Base-by-base conservation (phyloP, 306 rosid species). In the Cyamopsis tetragonoloba region DNA sequence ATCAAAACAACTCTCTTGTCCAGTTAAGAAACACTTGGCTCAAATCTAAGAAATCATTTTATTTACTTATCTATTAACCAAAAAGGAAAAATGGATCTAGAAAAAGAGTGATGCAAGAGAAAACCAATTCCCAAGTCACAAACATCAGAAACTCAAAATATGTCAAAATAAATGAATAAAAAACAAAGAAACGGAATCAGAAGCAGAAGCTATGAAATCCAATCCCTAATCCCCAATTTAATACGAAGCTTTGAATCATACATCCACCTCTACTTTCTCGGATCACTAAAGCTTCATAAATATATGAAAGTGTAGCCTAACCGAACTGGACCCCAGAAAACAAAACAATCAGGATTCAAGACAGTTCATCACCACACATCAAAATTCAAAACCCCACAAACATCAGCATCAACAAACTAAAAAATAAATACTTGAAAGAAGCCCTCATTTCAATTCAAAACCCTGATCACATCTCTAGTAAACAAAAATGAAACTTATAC, bases 351-450 rank as follows among this genome's bases (percentile, higher is more conserved):
- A 48, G 30, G 23, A 26, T 11, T 41, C 32, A 48, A 39, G 23
- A 26, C 11, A 43, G 3, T 27, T 19, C 42, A 62, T 23, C 28
- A 73, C 14, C 32, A 46, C 56, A 68, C 14, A 73, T 15, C 35
- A 70, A 31, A 70, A n/a, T n/a, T n/a, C n/a, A n/a, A n/a, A n/a
- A 32, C 37, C 73, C 58, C 69, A 62, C 70, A 56, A 5, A 65
- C 46, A 66, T 66, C 81, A 71, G 42, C 67, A 56, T 63, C 58
- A 66, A 42, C 23, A 39, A 69, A 62, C 70, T 17, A 0, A 39
- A n/a, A 35, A 28, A 18, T 3, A 56, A 70, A 77, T 23, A 38
- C 19, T 46, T 12, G 57, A 46, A 11, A 22, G 20, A 31, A 28
- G n/a, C n/a, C 18, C 27, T 55, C 38, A 27, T 66, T 58, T 65